Conservation (phyloP, 305 asterid species). For the Salvia sclarea region DNA sequence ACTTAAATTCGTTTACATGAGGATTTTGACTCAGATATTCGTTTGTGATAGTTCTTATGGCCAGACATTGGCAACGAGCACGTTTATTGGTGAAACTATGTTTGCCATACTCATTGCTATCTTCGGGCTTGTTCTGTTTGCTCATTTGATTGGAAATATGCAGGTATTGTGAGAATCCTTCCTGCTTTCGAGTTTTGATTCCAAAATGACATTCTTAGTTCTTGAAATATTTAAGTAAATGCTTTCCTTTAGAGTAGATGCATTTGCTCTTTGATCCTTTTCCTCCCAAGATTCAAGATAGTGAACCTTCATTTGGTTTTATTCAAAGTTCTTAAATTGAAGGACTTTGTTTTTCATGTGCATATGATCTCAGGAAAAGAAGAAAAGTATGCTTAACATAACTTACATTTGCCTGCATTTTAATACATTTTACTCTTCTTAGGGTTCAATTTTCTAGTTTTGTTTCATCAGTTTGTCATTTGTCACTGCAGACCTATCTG, state of each 20-base stretch:
- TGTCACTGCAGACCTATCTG: slow-evolving; percentile 56
- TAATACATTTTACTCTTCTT: too few relatives aligned
- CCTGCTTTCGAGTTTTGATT: neutral
- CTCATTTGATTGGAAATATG: slow-evolving; percentile 83
- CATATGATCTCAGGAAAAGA: too few relatives aligned
- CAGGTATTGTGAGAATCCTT: slow-evolving; percentile 48
- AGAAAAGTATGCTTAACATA: too few relatives aligned
- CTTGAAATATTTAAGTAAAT: neutral
- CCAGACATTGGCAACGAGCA: slow-evolving; percentile 65
- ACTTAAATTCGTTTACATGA: neutral
- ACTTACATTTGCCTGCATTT: too few relatives aligned
- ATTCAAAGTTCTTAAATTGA: too few relatives aligned
- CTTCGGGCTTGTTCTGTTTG: slow-evolving; percentile 74
- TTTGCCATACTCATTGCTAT: slow-evolving; percentile 81
- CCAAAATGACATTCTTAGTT: neutral
- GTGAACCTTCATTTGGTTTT: too few relatives aligned
- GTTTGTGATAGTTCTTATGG: slow-evolving; percentile 66
- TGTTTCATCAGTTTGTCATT: neutral
- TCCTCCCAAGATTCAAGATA: too few relatives aligned
- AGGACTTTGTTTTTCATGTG: too few relatives aligned
- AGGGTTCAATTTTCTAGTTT: neutral
- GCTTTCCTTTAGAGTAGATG: too few relatives aligned
- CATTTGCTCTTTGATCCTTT: too few relatives aligned
- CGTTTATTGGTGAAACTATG: slow-evolving; percentile 67
- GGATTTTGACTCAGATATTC: slow-evolving; percentile 12